Evolutionary conservation across 805 yeast genomes (phyloP), one percentile per base, ranked within the genome.

Genomic region (Kodamaea restingae): DNA sequence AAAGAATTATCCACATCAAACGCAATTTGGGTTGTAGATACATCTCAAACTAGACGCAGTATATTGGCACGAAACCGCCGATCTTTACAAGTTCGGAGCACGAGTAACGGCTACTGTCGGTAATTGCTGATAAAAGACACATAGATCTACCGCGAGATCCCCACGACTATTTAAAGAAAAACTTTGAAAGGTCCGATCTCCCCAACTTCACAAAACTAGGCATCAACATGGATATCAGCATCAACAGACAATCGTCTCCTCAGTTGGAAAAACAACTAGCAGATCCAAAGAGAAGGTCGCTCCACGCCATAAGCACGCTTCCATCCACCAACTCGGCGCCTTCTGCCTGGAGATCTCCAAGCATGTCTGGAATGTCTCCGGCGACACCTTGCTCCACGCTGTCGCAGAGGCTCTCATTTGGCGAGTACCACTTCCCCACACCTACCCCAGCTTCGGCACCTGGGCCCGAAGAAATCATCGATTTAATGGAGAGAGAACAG

Each of bases 401-500:
- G 21, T 5, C 22, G 8, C 42, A 43, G 17, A 26, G 47, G 14
- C 29, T 42, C 28, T 40, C 42, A 15, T 40, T 42, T 25, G 37
- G 43, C 10, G 47, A 44, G 15, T 40, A 15, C 33, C 28, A 32
- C 20, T 37, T 41, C 26, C 41, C 44, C 32, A n/a, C 18, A 20
- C 20, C 29, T 40, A 17, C 37, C 7, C 42, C 14, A 4, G 14
- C 18, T 7, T n/a, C 27, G 12, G 27, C 27, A 25, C 22, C 22
- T 15, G 35, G 22, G 35, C 42, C 42, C 7, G 81, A 73, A 20
- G 74, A 76, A 44, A 65, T 76, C 14, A 70, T 78, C 27, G 80
- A 78, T 51, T 54, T 70, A 25, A 76, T 83, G 80, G 90, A 83
- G 50, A 68, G 79, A 38, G 88, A 83, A 58, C 88, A 83, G 55